Conservation (phyloP, 306 rosid species). For the Sesbania bispinosa region DNA sequence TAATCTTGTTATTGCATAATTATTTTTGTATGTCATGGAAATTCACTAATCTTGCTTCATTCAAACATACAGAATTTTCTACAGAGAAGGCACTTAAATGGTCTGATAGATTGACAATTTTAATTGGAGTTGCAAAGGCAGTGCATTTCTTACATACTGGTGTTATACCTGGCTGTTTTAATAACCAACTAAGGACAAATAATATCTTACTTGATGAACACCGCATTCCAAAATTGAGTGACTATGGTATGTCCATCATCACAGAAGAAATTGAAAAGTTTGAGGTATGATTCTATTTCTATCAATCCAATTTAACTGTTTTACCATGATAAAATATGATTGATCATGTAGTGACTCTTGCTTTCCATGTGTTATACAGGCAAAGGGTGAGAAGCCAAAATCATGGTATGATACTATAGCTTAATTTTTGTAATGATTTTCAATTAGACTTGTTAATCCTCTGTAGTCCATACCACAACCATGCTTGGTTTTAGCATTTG, state of each 20-base stretch:
- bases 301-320: not conserved
- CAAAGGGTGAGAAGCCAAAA: conserved; percentile 51
- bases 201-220: conserved; percentile 79
- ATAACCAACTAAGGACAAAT: conserved; percentile 63
- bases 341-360: conserved; percentile 20
- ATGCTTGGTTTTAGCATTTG: not conserved
- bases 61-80: conserved; percentile 45
- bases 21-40: too few relatives aligned
- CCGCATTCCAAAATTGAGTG: conserved; percentile 70
- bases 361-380: conserved; percentile 41
- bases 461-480: not conserved
- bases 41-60: conserved; percentile 20
- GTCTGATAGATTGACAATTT: conserved; percentile 77
- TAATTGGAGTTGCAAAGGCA: conserved; percentile 88
- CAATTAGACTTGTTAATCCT: too few relatives aligned
- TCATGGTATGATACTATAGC: conserved; percentile 50
- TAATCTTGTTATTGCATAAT: too few relatives aligned
- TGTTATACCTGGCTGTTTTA: conserved; percentile 68
- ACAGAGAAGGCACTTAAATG: conserved; percentile 66
- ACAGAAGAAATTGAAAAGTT: conserved; percentile 51
- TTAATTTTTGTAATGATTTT: too few relatives aligned
- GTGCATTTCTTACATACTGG: conserved; percentile 84
- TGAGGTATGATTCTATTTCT: conserved; percentile 55
- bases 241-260: conserved; percentile 73
- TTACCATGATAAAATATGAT: not conserved